These are phyloP conservation scores for Takakia lepidozioides DNA, from an alignment of 225 moss, liverwort and hornwort species.

Conservation along the genomic window DNA sequence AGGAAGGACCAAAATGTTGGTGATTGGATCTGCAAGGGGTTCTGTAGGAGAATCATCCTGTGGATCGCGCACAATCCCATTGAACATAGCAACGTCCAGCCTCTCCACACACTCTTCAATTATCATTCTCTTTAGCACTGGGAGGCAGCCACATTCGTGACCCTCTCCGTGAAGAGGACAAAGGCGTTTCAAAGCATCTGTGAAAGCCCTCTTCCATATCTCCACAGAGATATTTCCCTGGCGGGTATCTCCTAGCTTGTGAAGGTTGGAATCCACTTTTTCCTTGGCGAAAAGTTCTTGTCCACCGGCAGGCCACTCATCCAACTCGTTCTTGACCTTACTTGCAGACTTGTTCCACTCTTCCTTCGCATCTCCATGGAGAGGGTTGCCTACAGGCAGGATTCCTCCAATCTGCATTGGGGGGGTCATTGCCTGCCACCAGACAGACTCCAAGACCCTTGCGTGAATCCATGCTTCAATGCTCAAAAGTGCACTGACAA, in stretches of 20 bases:
- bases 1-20: constrained; percentile 80
- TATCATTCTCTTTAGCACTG: constrained; percentile 66
- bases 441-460: too few relatives aligned
- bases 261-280: constrained; percentile 31
- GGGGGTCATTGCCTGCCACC: too few relatives aligned
- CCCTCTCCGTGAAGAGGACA: constrained; percentile 90
- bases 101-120: constrained; percentile 82
- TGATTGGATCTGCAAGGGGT: constrained; percentile 78
- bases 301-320: too few relatives aligned
- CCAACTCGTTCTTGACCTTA: too few relatives aligned
- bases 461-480: too few relatives aligned
- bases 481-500: too few relatives aligned
- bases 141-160: constrained; percentile 85
- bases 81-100: constrained; percentile 88
- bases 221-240: constrained; percentile 71
- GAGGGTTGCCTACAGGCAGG: too few relatives aligned
- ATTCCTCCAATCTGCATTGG: too few relatives aligned
- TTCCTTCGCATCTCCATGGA: too few relatives aligned
- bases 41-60: constrained; percentile 80
- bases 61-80: constrained; percentile 74
- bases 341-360: too few relatives aligned
- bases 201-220: constrained; percentile 92
- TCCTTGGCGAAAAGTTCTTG: too few relatives aligned
- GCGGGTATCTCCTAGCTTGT: constrained; percentile 71
- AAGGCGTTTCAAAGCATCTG: constrained; percentile 48